A percentile compares a stretch with the other conserved stretches of the same genome.
These are phyloP conservation scores for Cercospora zeae-maydis DNA, from an alignment of 2,329 filamentous ascomycete species.

Conservation along the genomic window DNA sequence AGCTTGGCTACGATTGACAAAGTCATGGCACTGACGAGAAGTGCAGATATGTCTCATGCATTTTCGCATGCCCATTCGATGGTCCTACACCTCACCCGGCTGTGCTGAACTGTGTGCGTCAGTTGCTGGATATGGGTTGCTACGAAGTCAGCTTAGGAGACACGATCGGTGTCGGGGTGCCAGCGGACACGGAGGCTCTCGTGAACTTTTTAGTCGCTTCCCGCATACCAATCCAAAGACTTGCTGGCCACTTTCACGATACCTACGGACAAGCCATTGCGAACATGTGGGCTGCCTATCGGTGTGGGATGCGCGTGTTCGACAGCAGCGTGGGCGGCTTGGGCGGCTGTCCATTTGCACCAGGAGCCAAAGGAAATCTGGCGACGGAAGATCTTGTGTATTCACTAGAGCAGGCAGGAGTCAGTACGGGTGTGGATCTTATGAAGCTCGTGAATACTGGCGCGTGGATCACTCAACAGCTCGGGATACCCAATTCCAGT, in stretches of 20 bases:
- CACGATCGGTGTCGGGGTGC: neutral
- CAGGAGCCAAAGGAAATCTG: neutral
- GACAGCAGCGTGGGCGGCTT: neutral
- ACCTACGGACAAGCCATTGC: neutral
- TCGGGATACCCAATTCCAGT: neutral
- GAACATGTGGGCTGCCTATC: neutral
- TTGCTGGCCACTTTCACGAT: neutral
- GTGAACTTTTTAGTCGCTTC: neutral
- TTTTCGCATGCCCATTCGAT: neutral
- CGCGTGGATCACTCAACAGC: neutral
- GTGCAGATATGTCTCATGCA: neutral
- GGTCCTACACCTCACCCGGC: neutral
- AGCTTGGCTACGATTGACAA: too few relatives aligned
- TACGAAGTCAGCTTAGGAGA: neutral
- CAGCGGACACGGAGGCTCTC: neutral
- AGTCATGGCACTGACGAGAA: neutral
- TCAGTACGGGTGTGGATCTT: neutral
- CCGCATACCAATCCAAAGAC: neutral
- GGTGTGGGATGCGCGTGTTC: neutral
- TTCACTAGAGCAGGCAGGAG: neutral
- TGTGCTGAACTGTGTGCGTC: neutral
- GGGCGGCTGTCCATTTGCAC: neutral
- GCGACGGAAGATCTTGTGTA: neutral
- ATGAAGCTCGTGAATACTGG: neutral
- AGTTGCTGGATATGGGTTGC: neutral